These are phyloP conservation scores for Solanum microdontum DNA, from an alignment of 257 asterid species.

Conservation along the genomic window DNA sequence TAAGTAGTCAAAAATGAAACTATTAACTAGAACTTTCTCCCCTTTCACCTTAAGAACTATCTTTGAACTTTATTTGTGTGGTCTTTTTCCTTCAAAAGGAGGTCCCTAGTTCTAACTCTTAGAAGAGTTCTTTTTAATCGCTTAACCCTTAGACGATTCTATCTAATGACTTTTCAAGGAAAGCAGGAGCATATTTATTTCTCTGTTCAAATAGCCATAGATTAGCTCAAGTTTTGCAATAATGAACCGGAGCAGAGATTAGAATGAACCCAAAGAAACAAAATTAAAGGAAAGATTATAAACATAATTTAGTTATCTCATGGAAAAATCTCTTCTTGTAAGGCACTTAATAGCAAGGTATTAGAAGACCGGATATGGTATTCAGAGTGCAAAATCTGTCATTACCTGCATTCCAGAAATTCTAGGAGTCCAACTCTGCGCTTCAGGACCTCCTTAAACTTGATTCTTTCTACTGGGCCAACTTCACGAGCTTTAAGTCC, in stretches of 20 bases:
- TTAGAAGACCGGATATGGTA: neutral
- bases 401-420: constrained; percentile 87
- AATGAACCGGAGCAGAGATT: neutral
- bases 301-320: neutral
- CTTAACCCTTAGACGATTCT: neutral
- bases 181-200: neutral
- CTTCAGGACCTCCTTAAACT: constrained; percentile 79
- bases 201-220: neutral
- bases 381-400: neutral
- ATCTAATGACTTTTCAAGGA: neutral
- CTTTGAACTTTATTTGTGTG: neutral
- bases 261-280: neutral
- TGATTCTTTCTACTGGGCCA: constrained; percentile 80
- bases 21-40: neutral
- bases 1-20: neutral
- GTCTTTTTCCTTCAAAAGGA: neutral
- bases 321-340: neutral
- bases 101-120: neutral
- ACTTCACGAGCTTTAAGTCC: constrained; percentile 85
- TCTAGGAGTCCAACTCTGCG: constrained; percentile 96
- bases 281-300: neutral
- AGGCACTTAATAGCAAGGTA: neutral
- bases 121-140: neutral
- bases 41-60: neutral
- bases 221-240: neutral